Percentiles rank a stretch among this genome's conserved stretches.
Evolutionary conservation across 768 basidiomycete species (phyloP).

Genomic region (Cantharellus cinnabarinus): DNA sequence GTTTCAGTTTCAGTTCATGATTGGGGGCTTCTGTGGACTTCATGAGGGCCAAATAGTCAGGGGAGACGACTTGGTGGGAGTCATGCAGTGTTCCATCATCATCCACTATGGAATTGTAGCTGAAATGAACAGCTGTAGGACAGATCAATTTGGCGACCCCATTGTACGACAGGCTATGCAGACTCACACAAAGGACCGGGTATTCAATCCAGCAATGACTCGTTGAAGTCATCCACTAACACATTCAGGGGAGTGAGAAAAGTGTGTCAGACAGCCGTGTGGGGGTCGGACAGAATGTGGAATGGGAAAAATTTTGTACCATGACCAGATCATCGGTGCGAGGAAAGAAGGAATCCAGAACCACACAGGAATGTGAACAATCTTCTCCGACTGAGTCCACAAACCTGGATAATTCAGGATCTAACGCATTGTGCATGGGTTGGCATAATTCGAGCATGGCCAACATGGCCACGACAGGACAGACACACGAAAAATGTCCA

Average conservation of each 20-base stretch:
- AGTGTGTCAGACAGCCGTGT: neutral
- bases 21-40: too few relatives aligned
- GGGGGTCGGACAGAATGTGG: neutral
- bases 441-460: neutral
- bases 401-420: neutral
- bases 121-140: neutral
- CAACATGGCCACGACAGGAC: neutral
- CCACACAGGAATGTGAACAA: neutral
- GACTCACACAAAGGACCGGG: slow-evolving; percentile 7
- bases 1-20: too few relatives aligned
- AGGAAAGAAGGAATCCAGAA: neutral
- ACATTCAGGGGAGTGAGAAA: neutral
- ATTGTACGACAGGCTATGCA: slow-evolving; percentile 1
- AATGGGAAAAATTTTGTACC: neutral
- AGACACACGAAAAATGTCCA: neutral
- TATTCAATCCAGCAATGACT: neutral
- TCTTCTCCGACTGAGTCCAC: neutral
- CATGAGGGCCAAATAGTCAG: too few relatives aligned
- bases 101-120: neutral
- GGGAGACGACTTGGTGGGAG: neutral
- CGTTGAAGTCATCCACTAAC: neutral
- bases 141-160: neutral
- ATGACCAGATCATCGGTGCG: neutral
- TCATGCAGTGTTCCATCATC: neutral
- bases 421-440: neutral